These are phyloP conservation scores for Boletus vermiculosoides DNA, from an alignment of 768 basidiomycete species.

Conservation along the genomic window DNA sequence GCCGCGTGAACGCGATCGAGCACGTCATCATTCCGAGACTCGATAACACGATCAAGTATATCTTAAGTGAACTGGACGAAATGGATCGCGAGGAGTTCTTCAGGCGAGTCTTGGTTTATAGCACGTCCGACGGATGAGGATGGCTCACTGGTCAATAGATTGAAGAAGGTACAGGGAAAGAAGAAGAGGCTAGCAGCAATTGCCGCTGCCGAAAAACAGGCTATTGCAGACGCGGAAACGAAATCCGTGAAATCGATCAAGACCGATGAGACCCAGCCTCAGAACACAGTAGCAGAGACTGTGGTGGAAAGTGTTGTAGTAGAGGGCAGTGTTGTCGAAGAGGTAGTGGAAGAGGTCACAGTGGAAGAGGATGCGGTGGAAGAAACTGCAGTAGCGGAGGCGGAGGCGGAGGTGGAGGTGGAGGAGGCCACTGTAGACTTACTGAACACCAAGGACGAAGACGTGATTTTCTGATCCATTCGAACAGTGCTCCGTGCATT, in stretches of 20 bases:
- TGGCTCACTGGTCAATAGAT: constrained; percentile 41
- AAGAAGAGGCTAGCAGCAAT: constrained; percentile 81
- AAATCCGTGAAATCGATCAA: constrained; percentile 5
- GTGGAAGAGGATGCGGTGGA: constrained; percentile 32
- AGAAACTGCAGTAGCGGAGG: constrained; percentile 2
- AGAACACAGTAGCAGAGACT: not conserved
- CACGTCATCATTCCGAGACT: constrained; percentile 93
- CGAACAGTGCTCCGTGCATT: not conserved
- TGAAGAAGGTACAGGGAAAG: constrained; percentile 97
- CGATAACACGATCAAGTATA: constrained; percentile 98
- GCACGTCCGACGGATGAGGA: not conserved
- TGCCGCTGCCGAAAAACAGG: constrained; percentile 29
- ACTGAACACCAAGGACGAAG: constrained; percentile 83
- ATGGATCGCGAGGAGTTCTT: constrained; percentile 98
- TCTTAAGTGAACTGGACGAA: constrained; percentile 95
- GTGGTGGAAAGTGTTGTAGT: constrained; percentile 1
- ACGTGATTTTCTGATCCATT: constrained; percentile 80
- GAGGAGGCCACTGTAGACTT: constrained; percentile 53
- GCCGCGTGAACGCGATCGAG: constrained; percentile 97
- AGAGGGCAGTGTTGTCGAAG: constrained; percentile 9
- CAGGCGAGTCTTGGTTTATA: constrained; percentile 47
- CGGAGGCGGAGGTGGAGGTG: constrained; percentile 7
- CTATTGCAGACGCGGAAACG: constrained; percentile 3
- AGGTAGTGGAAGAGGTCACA: constrained; percentile 29
- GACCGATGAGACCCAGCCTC: constrained; percentile 3